Percentiles rank a stretch among this genome's conserved stretches.
phyloP scores from a whole-genome alignment of 1,284 basidiomycete genomes.

The Bondarzewia mesenterica region DNA sequence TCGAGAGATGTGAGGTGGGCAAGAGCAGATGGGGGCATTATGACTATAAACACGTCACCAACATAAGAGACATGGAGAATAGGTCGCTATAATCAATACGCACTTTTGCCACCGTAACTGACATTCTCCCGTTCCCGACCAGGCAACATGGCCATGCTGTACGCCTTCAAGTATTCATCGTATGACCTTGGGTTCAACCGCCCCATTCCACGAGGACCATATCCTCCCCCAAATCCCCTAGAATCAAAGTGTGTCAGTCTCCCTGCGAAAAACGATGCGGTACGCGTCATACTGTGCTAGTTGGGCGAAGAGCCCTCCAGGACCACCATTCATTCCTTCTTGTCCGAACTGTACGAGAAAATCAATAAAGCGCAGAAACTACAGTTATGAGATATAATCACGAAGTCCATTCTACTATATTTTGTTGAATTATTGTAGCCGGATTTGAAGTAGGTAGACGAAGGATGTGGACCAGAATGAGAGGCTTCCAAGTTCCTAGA shows the following conservation, averaged over 20 bases:
- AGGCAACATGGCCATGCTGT: conserved; percentile 81
- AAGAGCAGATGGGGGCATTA: conserved; percentile 95
- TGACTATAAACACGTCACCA: conserved; percentile 49
- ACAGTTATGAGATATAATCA: conserved; percentile 23
- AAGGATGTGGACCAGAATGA: neutral
- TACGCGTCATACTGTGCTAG: conserved; percentile 43
- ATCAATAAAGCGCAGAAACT: neutral
- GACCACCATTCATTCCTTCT: conserved; percentile 39
- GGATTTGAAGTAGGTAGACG: too few relatives aligned
- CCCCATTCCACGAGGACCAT: conserved; percentile 37
- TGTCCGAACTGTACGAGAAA: conserved; percentile 35
- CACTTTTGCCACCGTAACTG: conserved; percentile 96
- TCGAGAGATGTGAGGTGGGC: conserved; percentile 86
- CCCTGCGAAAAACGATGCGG: neutral
- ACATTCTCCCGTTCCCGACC: conserved; percentile 79
- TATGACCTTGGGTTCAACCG: conserved; percentile 50
- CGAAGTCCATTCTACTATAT: conserved; percentile 67
- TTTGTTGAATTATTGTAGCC: too few relatives aligned
- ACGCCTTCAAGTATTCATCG: conserved; percentile 79
- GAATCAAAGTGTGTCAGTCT: conserved; percentile 5
- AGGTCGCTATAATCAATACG: too few relatives aligned
- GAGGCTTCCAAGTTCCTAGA: too few relatives aligned
- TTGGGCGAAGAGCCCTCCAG: conserved; percentile 48
- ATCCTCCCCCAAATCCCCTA: conserved; percentile 48
- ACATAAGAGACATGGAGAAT: conserved; percentile 11